These are phyloP conservation scores for Talaromyces borbonicus DNA, from an alignment of 495 filamentous ascomycete genomes.

Conservation along the genomic window DNA sequence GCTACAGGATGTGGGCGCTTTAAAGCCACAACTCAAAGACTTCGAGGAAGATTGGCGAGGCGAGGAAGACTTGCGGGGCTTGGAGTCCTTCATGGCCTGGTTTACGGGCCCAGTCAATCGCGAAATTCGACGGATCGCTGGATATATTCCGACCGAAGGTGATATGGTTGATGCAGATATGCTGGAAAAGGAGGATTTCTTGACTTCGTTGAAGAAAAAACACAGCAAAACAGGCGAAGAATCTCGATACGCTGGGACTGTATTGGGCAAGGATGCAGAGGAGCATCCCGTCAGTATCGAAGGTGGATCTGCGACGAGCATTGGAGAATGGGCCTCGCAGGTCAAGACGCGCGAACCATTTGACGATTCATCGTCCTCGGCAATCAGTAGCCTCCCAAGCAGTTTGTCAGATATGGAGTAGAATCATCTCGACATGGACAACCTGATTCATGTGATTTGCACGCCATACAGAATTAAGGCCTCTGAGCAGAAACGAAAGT, in stretches of 20 bases:
- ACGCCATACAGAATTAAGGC: no score
- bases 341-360: conserved; percentile 23
- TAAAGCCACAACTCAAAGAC: conserved; percentile 50
- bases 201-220: conserved; percentile 72
- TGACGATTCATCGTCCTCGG: conserved; percentile 28
- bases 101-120: conserved; percentile 52
- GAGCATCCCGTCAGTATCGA: conserved; percentile 60
- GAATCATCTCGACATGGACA: no score
- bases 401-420: conserved; percentile 33
- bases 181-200: conserved; percentile 57
- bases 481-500: no score
- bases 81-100: conserved; percentile 68
- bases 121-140: conserved; percentile 65
- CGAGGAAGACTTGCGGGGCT: conserved; percentile 62
- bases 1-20: conserved; percentile 60
- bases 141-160: conserved; percentile 36
- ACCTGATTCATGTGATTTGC: no score
- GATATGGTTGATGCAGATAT: conserved; percentile 37
- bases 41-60: conserved; percentile 49
- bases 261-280: conserved; percentile 60
- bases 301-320: conserved; percentile 54
- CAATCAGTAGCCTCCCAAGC: conserved; percentile 35
- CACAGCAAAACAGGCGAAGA: conserved; percentile 78
- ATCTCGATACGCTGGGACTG: conserved; percentile 67
- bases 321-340: conserved; percentile 53